phyloP scores from a whole-genome alignment of 1,284 basidiomycete species.

The Hortiboletus rubellus region DNA sequence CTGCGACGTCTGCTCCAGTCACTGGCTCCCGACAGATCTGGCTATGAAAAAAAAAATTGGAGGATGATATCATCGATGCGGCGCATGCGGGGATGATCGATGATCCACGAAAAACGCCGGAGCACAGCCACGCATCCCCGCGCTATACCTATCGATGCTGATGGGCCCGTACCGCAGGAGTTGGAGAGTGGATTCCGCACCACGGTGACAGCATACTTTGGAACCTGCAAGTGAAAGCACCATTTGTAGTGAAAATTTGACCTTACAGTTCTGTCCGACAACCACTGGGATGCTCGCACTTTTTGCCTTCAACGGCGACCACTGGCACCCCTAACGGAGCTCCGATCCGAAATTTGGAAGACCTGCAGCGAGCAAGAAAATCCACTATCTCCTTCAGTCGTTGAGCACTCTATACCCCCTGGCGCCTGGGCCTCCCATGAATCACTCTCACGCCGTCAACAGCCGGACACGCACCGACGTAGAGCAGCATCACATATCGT shows the following conservation, averaged over 20 bases:
- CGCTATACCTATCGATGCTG: neutral
- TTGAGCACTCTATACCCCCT: neutral
- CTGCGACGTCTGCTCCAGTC: too few species aligned
- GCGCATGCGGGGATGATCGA: too few species aligned
- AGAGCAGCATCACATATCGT: neutral
- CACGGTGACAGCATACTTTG: constrained; percentile 2
- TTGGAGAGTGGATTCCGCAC: neutral
- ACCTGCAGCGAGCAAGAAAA: too few species aligned
- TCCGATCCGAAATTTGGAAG: neutral
- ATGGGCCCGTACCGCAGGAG: constrained; percentile 10
- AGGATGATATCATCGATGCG: too few species aligned
- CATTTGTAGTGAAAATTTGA: constrained; percentile 13
- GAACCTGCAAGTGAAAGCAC: constrained; percentile 7
- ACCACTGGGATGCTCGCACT: neutral
- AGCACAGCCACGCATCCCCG: too few species aligned
- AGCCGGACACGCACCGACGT: neutral
- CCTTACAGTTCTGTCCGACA: constrained; percentile 13
- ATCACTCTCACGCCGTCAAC: neutral
- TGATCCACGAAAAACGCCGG: too few species aligned
- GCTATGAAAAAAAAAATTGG: too few species aligned
- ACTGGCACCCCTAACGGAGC: too few species aligned
- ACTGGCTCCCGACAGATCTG: too few species aligned
- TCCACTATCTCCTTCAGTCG: neutral
- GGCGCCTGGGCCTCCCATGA: neutral
- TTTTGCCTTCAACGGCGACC: too few species aligned